Base-by-base conservation (phyloP, 169 alveolate species). In the Besnoitia besnoiti region DNA sequence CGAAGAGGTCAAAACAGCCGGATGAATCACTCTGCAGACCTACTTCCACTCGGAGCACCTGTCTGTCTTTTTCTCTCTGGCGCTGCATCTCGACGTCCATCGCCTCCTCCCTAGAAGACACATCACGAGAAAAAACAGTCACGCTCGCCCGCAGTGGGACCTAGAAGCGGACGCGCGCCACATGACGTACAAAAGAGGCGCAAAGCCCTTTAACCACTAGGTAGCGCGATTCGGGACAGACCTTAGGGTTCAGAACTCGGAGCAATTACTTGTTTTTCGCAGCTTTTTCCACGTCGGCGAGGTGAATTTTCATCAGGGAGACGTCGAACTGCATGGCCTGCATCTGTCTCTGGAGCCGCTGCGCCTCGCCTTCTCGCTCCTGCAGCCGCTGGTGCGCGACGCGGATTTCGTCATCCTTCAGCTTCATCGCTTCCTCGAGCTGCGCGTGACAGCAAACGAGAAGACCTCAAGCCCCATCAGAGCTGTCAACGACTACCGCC, bases 21-120 rank as follows among this genome's bases (percentile, higher is more conserved):
- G n/a, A n/a, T n/a, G n/a, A n/a, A n/a, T n/a, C n/a, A n/a, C n/a
- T n/a, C n/a, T n/a, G 19, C 62, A 19, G 62, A 10, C 80, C 21
- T 67, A 67, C 80, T n/a, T 30, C 80, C 1, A 16, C 4, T n/a
- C n/a, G 47, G 24, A 30, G 80, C 8, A 8, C n/a, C 46, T 67
- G 80, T 33, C 44, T 30, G 44, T 67, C 46, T 14, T n/a, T 37
- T 16, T 67, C 80, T 35, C 42, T 67, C 24, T 67, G 80, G 12
- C 39, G 47, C 42, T 67, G 40, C 21, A 67, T 2, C 21, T 67
- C 80, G 44, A 67, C 80, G n/a, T 67, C 80, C 80, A 67, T 67
- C 44, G 80, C 80, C 80, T 30, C 80, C 80, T 67, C 80, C n/a
- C 80, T 67, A 30, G 44, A n/a, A 67, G 80, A 67, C 42, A 16